Evolutionary conservation across 306 rosid genomes (phyloP), one percentile per base, ranked within the genome.

Genomic region (Sicyos baderoa): DNA sequence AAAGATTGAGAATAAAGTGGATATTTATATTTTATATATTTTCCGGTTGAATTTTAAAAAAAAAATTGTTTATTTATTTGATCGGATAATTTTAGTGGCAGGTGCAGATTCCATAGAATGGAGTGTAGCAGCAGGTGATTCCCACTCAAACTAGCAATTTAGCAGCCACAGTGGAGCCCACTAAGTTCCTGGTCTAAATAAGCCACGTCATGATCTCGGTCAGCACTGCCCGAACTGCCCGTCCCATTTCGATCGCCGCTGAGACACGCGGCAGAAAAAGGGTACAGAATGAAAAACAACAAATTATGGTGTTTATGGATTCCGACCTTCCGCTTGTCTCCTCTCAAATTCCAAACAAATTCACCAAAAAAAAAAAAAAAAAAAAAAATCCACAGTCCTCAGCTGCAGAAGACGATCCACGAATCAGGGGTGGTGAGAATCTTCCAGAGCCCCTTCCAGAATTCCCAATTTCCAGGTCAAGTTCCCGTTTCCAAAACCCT

Each of bases 401-500:
- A 23, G 9, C 18, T 62, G 50, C 70, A 65, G 17, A n/a, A 11
- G 70, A 44, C 23, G 53, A 13, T 5, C 10, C 1, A 15, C 10
- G 52, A 40, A 10, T 63, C 5, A 3, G 27, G 50, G 69, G 52
- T n/a, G 7, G 12, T 25, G 18, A 62, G 6, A 64, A 40, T 40
- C 2, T 40, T 1, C 2, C 45, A 40, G 0, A 40, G 11, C 45
- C 10, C 45, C 2, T 40, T 40, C 29, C 22, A 64, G 8, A 66
- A 67, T 47, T 67, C 71, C 42, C 44, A 7, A 14, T 48, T 2
- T 48, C 22, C 40, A 67, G 71, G 71, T 67, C 44, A 22, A 49
- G 4, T 47, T 67, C 54, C 23, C 18, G 16, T 47, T 10, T 47
- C 55, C 56, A 1, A 67, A 65, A 67, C 71, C 71, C 71, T 67